Conservation (phyloP, 2,329 filamentous ascomycete species). For the Aspergillus pseudoglaucus region DNA sequence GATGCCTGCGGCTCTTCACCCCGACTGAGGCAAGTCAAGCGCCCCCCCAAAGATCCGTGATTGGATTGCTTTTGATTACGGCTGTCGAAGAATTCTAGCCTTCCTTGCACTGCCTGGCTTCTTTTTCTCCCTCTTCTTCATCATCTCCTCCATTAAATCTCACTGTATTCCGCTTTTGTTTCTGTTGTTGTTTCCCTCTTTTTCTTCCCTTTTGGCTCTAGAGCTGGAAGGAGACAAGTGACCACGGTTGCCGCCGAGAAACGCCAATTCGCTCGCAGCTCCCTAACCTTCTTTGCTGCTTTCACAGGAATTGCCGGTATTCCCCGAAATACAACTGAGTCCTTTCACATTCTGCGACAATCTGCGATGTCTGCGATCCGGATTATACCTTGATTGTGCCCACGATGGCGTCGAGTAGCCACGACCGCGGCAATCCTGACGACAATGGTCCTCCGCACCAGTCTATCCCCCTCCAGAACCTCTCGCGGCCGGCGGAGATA, state of each 20-base stretch:
- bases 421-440: slow-evolving; percentile 23
- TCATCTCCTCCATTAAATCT: too few species aligned
- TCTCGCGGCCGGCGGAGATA: slow-evolving; percentile 39
- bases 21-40: too few species aligned
- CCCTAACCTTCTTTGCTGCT: neutral
- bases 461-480: slow-evolving; percentile 66
- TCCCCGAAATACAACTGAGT: neutral
- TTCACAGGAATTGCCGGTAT: neutral
- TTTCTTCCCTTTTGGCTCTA: too few species aligned
- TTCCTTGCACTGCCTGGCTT: too few species aligned
- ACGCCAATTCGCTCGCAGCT: neutral
- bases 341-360: neutral
- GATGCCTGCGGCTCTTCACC: neutral
- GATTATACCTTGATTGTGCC: slow-evolving; percentile 28
- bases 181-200: too few species aligned
- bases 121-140: too few species aligned
- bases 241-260: too few species aligned
- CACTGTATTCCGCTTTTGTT: too few species aligned
- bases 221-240: too few species aligned
- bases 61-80: too few species aligned
- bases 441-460: slow-evolving; percentile 24
- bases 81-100: too few species aligned
- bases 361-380: slow-evolving; percentile 34
- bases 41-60: too few species aligned
- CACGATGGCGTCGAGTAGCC: slow-evolving; percentile 37